Evolutionary conservation across 345 rosid species (phyloP).

Genomic region (Zanthoxylum bungeanum): DNA sequence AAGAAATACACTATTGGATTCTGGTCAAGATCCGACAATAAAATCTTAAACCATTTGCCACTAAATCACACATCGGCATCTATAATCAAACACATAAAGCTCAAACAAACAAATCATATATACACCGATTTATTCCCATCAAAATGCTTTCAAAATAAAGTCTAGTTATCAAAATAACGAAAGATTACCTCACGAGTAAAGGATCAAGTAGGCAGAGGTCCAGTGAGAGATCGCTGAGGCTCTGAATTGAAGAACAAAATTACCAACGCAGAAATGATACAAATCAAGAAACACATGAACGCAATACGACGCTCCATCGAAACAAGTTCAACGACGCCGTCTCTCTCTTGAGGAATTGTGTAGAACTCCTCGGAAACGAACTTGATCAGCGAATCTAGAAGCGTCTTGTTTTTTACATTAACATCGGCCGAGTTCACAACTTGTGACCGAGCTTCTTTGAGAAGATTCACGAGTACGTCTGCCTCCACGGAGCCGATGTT

Average conservation of each 20-base stretch:
- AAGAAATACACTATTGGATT: too few species aligned
- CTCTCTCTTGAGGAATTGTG: slow-evolving; percentile 28
- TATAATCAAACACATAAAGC: neutral
- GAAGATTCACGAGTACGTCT: slow-evolving; percentile 21
- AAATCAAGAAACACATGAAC: slow-evolving; percentile 21
- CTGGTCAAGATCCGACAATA: too few species aligned
- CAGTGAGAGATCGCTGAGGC: neutral
- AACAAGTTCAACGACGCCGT: slow-evolving; percentile 11
- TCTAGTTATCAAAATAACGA: neutral
- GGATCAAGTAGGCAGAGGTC: slow-evolving; percentile 34
- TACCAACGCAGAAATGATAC: slow-evolving; percentile 14
- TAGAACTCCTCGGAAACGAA: slow-evolving; percentile 16
- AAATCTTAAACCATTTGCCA: too few species aligned
- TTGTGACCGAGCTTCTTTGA: slow-evolving; percentile 26
- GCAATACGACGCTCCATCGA: slow-evolving; percentile 6
- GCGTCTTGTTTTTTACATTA: slow-evolving; percentile 29
- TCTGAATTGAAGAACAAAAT: slow-evolving; percentile 16
- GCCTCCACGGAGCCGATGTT: slow-evolving; percentile 17
- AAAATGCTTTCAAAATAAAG: neutral
- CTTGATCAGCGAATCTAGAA: slow-evolving; percentile 31
- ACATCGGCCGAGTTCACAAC: slow-evolving; percentile 23
- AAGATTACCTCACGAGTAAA: slow-evolving; percentile 6
- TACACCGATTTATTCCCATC: neutral
- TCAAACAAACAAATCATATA: neutral
- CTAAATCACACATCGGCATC: too few species aligned